Percentiles rank a stretch among this genome's conserved stretches.
Conservation (phyloP, 1,139 yeast species). For the Geotrichum australiense region DNA sequence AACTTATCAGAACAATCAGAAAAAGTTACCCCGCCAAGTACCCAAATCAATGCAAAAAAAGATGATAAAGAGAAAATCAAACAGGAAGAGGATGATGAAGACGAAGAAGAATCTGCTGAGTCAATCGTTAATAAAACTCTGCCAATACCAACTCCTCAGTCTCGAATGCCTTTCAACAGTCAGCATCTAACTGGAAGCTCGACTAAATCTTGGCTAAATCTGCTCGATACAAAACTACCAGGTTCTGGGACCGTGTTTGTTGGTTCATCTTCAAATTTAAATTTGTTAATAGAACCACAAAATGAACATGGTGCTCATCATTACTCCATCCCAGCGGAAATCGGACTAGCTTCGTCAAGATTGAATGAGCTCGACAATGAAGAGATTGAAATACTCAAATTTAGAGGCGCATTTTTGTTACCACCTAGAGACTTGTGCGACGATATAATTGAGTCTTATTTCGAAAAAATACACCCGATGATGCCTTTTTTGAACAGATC, state of each 20-base stretch:
- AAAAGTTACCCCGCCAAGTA: too few relatives aligned
- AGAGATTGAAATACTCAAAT: conserved; percentile 58
- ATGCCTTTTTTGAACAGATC: conserved; percentile 63
- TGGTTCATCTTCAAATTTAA: conserved; percentile 32
- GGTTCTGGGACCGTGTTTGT: conserved; percentile 26
- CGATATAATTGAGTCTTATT: conserved; percentile 56
- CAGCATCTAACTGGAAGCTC: not conserved
- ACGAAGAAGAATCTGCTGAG: too few relatives aligned
- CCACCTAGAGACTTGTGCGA: conserved; percentile 58
- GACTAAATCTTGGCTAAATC: conserved; percentile 8
- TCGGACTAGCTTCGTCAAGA: conserved; percentile 25
- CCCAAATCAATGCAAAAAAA: too few relatives aligned
- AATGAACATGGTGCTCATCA: conserved; percentile 31
- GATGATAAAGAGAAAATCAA: too few relatives aligned
- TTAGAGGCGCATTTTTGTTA: conserved; percentile 64
- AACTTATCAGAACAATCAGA: too few relatives aligned
- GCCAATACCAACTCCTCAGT: too few relatives aligned
- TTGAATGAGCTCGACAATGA: conserved; percentile 47
- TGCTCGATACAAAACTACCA: conserved; percentile 5
- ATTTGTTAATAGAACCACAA: conserved; percentile 30
- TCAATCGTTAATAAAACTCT: too few relatives aligned
- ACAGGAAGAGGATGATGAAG: too few relatives aligned
- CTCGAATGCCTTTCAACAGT: conserved; percentile 5
- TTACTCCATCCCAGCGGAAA: conserved; percentile 32
- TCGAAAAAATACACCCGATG: conserved; percentile 59